phyloP scores from a whole-genome alignment of 108 stramenopile species.

The Cafeteria roenbergensis region DNA sequence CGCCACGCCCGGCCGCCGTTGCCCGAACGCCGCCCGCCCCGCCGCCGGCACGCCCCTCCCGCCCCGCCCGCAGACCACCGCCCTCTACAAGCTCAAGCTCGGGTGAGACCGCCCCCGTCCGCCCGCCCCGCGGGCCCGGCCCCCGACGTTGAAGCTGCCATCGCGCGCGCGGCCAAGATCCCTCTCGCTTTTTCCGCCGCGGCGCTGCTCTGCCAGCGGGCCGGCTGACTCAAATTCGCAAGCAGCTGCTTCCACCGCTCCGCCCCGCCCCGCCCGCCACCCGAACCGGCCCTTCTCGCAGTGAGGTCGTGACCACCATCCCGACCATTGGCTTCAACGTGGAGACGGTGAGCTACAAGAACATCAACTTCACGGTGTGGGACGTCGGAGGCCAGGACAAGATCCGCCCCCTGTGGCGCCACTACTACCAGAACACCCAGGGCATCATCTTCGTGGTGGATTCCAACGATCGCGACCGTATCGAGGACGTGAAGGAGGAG shows the following conservation, averaged over 20 bases:
- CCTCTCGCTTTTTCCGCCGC: too few species aligned
- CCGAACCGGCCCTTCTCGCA: too few species aligned
- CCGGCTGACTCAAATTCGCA: neutral
- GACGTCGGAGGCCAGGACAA: conserved; percentile 97
- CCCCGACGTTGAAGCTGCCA: too few species aligned
- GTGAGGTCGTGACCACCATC: conserved; percentile 92
- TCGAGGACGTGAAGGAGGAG: conserved; percentile 51
- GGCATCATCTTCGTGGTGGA: conserved; percentile 95
- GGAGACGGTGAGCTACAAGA: conserved; percentile 78
- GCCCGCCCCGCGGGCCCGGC: too few species aligned
- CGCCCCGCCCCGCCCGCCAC: too few species aligned
- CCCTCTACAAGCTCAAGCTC: conserved; percentile 98
- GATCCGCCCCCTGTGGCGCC: conserved; percentile 92
- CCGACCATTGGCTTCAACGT: conserved; percentile 81
- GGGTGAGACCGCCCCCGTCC: too few species aligned
- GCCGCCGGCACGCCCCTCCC: too few species aligned
- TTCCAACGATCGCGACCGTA: conserved; percentile 87
- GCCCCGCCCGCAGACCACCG: too few species aligned
- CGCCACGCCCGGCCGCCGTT: too few species aligned
- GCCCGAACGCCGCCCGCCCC: too few species aligned
- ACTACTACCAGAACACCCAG: conserved; percentile 96
- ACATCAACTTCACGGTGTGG: conserved; percentile 84
- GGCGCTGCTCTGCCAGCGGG: neutral
- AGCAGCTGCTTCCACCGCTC: neutral
- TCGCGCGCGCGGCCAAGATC: too few species aligned